Evolutionary conservation across 225 moss, liverwort and hornwort genomes (phyloP), one percentile per base, ranked within the genome.

Genomic region (Bryum argenteum): DNA sequence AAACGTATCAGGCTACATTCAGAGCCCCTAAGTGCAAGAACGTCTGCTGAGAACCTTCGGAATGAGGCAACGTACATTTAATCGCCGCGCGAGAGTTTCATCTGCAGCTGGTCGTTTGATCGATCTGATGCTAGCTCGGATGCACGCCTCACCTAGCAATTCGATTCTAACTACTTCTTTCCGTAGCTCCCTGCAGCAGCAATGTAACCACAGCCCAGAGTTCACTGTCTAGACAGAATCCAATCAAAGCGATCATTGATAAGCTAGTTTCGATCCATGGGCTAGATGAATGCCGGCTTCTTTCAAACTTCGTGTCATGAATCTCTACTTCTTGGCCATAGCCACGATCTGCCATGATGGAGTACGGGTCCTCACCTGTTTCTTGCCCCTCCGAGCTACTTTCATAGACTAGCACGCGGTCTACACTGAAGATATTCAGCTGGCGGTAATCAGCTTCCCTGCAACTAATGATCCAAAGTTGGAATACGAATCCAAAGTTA

Each of bases 21-120:
- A 47, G 12, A 47, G 12, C 14, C 14, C 45, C 15, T 43, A 15
- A 45, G 45, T 45, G 1, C 5, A 47, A 16, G 47, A 47, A 11
- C 13, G 14, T 47, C 14, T 15, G 14, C 15, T 17, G 1, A 4
- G 8, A 15, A 16, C 4, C 14, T 47, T 16, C 48, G 48, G 17
- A 48, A 17, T 11, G 48, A 17, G 17, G 56, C 23, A 13, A 54
- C 71, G 43, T 73, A 81, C 73, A 81, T 64, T 68, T 45, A 64
- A 69, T 22, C 38, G 23, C 39, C 44, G 59, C 45, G 10, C n/a
- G 26, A 41, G 40, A 39, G 24, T 58, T 71, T 14, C 48, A 20
- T 20, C 0, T 14, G 14, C 41, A 58, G 59, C 66, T 66, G 66
- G 21, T 59, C 66, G 21, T 9, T 33, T 18, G 15, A 7, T 48